These are phyloP conservation scores for Flaveria sonorensis DNA, from an alignment of 129 eudicot genomes.

Conservation along the genomic window DNA sequence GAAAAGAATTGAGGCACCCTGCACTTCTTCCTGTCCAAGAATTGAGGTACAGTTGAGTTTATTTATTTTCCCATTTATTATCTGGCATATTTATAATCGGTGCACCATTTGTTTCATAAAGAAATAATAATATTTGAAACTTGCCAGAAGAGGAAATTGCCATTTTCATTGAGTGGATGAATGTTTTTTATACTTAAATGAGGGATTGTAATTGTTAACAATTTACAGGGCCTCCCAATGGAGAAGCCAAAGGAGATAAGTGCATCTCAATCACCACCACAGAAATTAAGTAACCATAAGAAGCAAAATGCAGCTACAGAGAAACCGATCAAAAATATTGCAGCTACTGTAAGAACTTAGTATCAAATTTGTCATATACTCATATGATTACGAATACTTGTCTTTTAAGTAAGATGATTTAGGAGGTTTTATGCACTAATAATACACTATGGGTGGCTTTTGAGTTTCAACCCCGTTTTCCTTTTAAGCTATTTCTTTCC, in stretches of 20 bases:
- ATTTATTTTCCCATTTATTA: neutral
- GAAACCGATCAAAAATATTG: neutral
- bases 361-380: too few species aligned
- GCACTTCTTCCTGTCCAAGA: constrained; percentile 8
- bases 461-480: neutral
- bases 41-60: constrained; percentile 18
- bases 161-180: too few species aligned
- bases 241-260: neutral
- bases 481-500: neutral
- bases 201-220: too few species aligned
- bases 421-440: neutral
- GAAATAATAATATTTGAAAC: neutral
- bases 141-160: neutral
- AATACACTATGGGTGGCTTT: neutral
- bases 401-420: neutral
- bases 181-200: too few species aligned
- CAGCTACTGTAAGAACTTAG: constrained; percentile 1
- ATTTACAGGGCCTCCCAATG: neutral
- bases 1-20: constrained; percentile 14
- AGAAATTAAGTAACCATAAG: constrained; percentile 1
- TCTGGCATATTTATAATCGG: neutral
- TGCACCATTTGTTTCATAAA: neutral
- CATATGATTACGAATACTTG: neutral
- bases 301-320: constrained; percentile 20
- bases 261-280: neutral